Percentiles rank a stretch among this genome's conserved stretches.
phyloP scores from a whole-genome alignment of 2,329 filamentous ascomycete species.

The Calonectria hongkongensis region DNA sequence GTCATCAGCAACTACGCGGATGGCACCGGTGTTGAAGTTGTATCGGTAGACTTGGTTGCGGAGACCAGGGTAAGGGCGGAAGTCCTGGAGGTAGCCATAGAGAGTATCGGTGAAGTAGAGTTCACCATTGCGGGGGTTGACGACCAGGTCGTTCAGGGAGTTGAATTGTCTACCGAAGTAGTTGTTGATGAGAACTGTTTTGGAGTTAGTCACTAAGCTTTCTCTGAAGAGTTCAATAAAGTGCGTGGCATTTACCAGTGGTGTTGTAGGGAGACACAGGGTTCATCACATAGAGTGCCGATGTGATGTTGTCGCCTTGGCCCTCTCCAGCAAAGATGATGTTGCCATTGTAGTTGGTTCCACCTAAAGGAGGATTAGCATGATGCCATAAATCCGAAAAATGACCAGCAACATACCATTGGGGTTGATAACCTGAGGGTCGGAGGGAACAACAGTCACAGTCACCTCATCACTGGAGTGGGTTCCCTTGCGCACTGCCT shows the following conservation, averaged over 20 bases:
- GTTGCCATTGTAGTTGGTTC: slow-evolving; percentile 69
- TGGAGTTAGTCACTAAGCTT: neutral
- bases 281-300: slow-evolving; percentile 54
- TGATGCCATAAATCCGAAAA: accelerated
- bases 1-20: slow-evolving; percentile 75
- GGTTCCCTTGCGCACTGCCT: slow-evolving; percentile 48
- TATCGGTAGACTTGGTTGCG: slow-evolving; percentile 77
- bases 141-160: slow-evolving; percentile 74
- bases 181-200: slow-evolving; percentile 71
- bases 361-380: slow-evolving; percentile 59
- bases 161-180: slow-evolving; percentile 77
- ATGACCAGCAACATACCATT: slow-evolving; percentile 62
- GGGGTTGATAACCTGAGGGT: slow-evolving; percentile 68
- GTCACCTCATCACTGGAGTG: slow-evolving; percentile 59
- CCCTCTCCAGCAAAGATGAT: slow-evolving; percentile 71
- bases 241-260: slow-evolving; percentile 59
- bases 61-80: slow-evolving; percentile 71
- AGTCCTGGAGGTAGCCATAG: slow-evolving; percentile 76
- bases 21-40: slow-evolving; percentile 68
- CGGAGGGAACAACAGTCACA: slow-evolving; percentile 63
- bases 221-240: accelerated
- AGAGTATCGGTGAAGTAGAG: slow-evolving; percentile 80
- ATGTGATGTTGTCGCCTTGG: slow-evolving; percentile 62
- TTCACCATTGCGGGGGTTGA: slow-evolving; percentile 72
- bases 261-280: slow-evolving; percentile 68